A percentile compares a stretch with the other conserved stretches of the same genome.
Conservation (phyloP, 2,329 filamentous ascomycete genomes). For the Fusarium nurragi region DNA sequence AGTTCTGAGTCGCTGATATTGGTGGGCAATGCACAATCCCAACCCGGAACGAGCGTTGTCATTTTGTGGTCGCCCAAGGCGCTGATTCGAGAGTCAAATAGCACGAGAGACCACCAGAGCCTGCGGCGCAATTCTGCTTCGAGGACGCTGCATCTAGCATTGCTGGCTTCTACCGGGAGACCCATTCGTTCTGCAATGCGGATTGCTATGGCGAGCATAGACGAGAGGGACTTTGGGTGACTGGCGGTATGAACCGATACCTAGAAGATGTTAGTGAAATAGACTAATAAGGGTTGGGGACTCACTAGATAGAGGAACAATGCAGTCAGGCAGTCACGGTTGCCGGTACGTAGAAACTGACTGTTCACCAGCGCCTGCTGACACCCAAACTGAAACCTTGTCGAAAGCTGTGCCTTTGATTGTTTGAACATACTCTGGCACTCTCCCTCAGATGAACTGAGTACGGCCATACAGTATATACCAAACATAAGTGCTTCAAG, state of each 20-base stretch:
- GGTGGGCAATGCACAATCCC: constrained; percentile 55
- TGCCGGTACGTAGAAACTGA: constrained; percentile 58
- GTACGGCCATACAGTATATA: constrained; percentile 57
- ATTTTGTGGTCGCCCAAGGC: constrained; percentile 57
- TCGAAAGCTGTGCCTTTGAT: constrained; percentile 53
- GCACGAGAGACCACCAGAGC: constrained; percentile 69
- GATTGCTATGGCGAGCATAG: constrained; percentile 62
- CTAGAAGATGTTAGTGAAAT: constrained; percentile 46
- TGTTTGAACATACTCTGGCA: constrained; percentile 55
- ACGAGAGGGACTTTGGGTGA: constrained; percentile 61
- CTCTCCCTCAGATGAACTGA: constrained; percentile 55
- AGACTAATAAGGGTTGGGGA: neutral
- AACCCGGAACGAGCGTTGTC: constrained; percentile 47
- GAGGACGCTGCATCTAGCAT: constrained; percentile 45
- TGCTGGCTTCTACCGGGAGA: constrained; percentile 58
- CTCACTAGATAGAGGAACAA: constrained; percentile 66
- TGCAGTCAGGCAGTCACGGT: constrained; percentile 65
- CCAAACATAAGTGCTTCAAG: constrained; percentile 67
- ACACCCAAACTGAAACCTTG: constrained; percentile 58
- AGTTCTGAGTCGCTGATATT: constrained; percentile 60
- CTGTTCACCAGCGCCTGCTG: constrained; percentile 64
- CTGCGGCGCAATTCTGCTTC: constrained; percentile 69
- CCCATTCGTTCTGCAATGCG: constrained; percentile 68
- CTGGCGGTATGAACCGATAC: constrained; percentile 55
- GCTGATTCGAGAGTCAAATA: constrained; percentile 65